These are phyloP conservation scores for Meyerozyma guilliermondii DNA, from an alignment of 1,139 yeast genomes.

Conservation along the genomic window DNA sequence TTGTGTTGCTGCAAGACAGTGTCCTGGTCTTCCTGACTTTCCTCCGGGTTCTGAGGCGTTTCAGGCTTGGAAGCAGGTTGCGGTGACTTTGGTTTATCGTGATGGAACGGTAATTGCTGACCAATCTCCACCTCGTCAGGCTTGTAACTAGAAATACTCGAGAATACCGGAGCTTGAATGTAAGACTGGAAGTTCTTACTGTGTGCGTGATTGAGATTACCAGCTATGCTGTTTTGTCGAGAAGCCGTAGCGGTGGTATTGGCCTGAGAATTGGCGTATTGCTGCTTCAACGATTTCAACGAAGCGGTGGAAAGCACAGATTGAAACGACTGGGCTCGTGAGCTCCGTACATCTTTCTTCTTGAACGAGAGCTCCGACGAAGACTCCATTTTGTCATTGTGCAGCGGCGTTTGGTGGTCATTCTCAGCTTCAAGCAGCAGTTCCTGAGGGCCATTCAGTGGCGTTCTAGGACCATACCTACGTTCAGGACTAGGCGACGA, in stretches of 20 bases:
- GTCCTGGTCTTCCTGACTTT: slow-evolving; percentile 28
- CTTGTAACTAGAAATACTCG: slow-evolving; percentile 32
- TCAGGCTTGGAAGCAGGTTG: slow-evolving; percentile 5
- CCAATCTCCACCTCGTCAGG: slow-evolving; percentile 35
- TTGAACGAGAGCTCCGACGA: slow-evolving; percentile 38
- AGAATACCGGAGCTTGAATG: slow-evolving; percentile 45
- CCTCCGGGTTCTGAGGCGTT: slow-evolving; percentile 9
- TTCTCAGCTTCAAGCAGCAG: slow-evolving; percentile 1
- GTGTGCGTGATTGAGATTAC: slow-evolving; percentile 9
- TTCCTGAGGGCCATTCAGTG: not conserved
- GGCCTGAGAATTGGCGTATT: slow-evolving; percentile 14
- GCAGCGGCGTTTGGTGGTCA: not conserved
- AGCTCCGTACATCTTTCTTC: slow-evolving; percentile 47
- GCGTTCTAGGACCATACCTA: not conserved
- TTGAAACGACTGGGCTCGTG: slow-evolving; percentile 58
- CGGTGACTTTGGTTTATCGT: slow-evolving; percentile 9
- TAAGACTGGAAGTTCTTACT: slow-evolving; percentile 41
- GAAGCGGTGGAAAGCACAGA: slow-evolving; percentile 62
- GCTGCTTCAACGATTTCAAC: slow-evolving; percentile 41
- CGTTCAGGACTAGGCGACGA: slow-evolving; percentile 1
- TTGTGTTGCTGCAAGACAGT: slow-evolving; percentile 38
- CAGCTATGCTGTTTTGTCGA: slow-evolving; percentile 2
- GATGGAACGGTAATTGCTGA: slow-evolving; percentile 38
- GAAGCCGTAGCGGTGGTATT: slow-evolving; percentile 7
- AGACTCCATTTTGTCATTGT: not conserved